Evolutionary conservation across 2,329 filamentous ascomycete genomes (phyloP).

Genomic region (Cercospora sp.): DNA sequence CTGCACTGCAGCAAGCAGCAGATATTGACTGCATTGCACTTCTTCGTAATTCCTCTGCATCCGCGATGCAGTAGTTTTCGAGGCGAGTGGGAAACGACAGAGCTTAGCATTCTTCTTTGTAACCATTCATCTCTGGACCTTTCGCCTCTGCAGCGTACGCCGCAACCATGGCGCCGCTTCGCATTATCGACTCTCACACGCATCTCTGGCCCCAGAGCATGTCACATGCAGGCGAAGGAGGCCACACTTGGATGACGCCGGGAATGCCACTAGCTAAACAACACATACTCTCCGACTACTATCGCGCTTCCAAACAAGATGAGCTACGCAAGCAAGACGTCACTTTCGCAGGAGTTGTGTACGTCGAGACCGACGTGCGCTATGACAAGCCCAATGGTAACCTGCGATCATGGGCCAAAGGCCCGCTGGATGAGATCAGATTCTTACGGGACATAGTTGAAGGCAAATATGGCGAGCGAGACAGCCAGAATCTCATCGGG

Average conservation of each 20-base stretch:
- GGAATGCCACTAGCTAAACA: slow-evolving; percentile 62
- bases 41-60: background rate
- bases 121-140: background rate
- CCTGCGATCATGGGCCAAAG: slow-evolving; percentile 60
- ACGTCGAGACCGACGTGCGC: slow-evolving; percentile 77
- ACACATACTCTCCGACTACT: slow-evolving; percentile 52
- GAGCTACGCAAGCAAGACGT: slow-evolving; percentile 41
- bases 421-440: slow-evolving; percentile 70
- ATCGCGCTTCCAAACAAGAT: slow-evolving; percentile 36
- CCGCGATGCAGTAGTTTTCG: background rate
- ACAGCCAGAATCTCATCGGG: slow-evolving; percentile 62
- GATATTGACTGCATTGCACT: background rate
- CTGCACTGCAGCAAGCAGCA: slow-evolving; percentile 7
- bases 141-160: background rate
- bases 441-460: slow-evolving; percentile 67
- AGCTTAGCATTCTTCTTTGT: background rate
- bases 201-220: slow-evolving; percentile 76
- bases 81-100: background rate
- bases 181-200: slow-evolving; percentile 85
- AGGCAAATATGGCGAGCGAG: slow-evolving; percentile 48
- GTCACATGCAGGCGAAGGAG: slow-evolving; percentile 52
- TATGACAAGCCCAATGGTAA: slow-evolving; percentile 30
- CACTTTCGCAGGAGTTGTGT: slow-evolving; percentile 66
- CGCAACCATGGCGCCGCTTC: slow-evolving; percentile 11
- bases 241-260: slow-evolving; percentile 69